Base-by-base conservation (phyloP, 768 basidiomycete genomes). In the Suillus subaureus region DNA sequence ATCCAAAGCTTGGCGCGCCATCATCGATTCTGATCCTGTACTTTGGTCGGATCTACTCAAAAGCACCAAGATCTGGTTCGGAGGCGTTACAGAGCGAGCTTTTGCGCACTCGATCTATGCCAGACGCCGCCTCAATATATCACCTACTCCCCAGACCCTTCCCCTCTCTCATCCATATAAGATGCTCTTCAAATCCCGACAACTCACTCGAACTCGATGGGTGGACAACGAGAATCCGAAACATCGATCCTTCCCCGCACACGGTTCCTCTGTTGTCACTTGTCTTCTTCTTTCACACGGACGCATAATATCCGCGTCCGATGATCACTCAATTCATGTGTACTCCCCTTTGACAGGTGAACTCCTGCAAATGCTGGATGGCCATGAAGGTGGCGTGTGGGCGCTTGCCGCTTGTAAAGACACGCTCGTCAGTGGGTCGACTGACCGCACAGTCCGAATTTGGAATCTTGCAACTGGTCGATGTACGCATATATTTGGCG, bases 331-430 rank as follows among this genome's bases (percentile, higher is more conserved):
- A 4, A 97, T 99, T 72, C 93, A 96, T 73, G 89, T 99, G 55
- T 98, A 97, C 75, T 91, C 90, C 28, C 96, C 94, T n/a, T 75
- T 84, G 26, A 92, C 90, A 0, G 97, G 97, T 15, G 83, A 87
- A 43, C 84, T 93, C 26, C 76, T 90, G 6, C 87, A 85, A 49
- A 86, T 89, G 2, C 83, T 99, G 51, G 85, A 92, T 65, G 97
- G 96, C 4, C 96, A 99, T 71, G 93, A 95, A 70, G 96, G 96
- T 60, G 96, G 96, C 21, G 95, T 99, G 1, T 99, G 96, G 96
- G 96, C 96, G 18, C 81, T 99, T n/a, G 92, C 92, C 6, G 90
- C 91, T 42, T 93, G 85, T 76, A 93, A 92, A 81, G 88, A 94
- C 75, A 86, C 91, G 33, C 85, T 96, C 21, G 96, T 97, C 69